Evolutionary conservation across 352 stramenopile genomes (phyloP).

Genomic region (Stephanocyclus meneghinianus): DNA sequence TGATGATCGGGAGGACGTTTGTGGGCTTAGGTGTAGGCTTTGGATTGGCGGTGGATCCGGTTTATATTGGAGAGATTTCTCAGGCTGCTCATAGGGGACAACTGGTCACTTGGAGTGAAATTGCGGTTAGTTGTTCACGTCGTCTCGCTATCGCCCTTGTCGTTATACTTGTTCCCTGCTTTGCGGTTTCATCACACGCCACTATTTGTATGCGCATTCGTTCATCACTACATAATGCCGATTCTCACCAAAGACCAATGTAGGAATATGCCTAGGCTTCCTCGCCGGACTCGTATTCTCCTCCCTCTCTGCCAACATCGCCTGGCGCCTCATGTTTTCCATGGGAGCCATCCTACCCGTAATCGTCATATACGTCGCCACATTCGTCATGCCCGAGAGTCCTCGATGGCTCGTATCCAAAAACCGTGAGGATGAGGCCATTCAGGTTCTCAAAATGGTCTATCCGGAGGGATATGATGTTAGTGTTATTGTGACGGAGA

Average conservation of each 20-base stretch:
- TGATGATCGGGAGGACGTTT: constrained; percentile 79
- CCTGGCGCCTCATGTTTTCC: constrained; percentile 83
- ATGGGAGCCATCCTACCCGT: constrained; percentile 73
- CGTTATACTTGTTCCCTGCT: not conserved
- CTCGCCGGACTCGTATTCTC: constrained; percentile 65
- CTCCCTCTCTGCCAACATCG: constrained; percentile 31
- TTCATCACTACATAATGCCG: constrained; percentile 2
- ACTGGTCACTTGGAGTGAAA: constrained; percentile 84
- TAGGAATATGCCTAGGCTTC: constrained; percentile 84
- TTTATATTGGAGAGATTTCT: constrained; percentile 86
- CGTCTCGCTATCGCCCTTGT: no score
- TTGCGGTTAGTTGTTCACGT: constrained; percentile 41
- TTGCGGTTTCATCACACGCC: not conserved
- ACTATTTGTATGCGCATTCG: constrained; percentile 49
- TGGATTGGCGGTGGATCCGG: constrained; percentile 66
- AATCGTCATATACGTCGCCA: constrained; percentile 36
- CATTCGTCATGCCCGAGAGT: constrained; percentile 82
- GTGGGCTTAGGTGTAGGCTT: constrained; percentile 81
- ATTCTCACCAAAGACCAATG: constrained; percentile 35
- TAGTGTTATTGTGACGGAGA: constrained; percentile 68
- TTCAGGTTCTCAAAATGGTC: constrained; percentile 69
- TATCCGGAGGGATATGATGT: constrained; percentile 72
- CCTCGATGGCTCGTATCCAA: constrained; percentile 83
- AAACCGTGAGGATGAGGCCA: constrained; percentile 66
- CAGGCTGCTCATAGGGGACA: constrained; percentile 77